Base-by-base conservation (phyloP, 2,329 filamentous ascomycete genomes). In the Fusarium oligoseptatum region DNA sequence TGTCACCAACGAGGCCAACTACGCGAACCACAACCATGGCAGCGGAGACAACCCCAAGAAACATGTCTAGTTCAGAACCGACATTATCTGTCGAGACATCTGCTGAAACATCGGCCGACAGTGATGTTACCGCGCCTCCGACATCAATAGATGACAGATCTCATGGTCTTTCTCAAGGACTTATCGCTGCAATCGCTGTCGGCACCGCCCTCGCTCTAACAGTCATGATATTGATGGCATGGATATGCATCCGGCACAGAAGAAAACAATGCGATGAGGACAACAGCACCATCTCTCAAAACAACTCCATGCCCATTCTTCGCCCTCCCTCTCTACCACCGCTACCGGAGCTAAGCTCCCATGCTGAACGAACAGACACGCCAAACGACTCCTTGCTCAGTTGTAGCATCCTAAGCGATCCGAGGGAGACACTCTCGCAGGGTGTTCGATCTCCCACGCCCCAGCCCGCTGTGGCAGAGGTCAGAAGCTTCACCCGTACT, bases 401-500 rank as follows among this genome's bases (percentile, higher is more conserved):
- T 11, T 70, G 61, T 3, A 63, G 66, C 24, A 63, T 65, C 5
- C n/a, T 64, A 12, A 68, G 73, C n/a, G 75, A 79, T 14, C 70
- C 70, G 8, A 68, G 74, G 20, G 70, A 76, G 14, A 68, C 71
- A 3, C 66, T 60, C 20, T 79, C 76, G 15, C 72, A 66, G 17
- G 73, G 72, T 1, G 60, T 73, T 17, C 64, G 66, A 34, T 74
- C 72, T 5, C 72, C 77, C 6, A 79, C 77, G 9, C 77, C 77
- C 9, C 78, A 72, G 57, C 76, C 76, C 1, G 77, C 77, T 3
- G 70, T 79, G 32, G 77, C 77, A 12, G 77, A 79, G 64, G 63
- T 73, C 4, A 72, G 55, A 55, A 79, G 74, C 39, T 79, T 64
- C 32, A 76, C 75, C 29, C 71, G 77, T 10, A 45, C 74, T 6